Percentiles rank a stretch among this genome's conserved stretches.
Conservation (phyloP, 495 filamentous ascomycete species). For the Podospora pseudocomata region DNA sequence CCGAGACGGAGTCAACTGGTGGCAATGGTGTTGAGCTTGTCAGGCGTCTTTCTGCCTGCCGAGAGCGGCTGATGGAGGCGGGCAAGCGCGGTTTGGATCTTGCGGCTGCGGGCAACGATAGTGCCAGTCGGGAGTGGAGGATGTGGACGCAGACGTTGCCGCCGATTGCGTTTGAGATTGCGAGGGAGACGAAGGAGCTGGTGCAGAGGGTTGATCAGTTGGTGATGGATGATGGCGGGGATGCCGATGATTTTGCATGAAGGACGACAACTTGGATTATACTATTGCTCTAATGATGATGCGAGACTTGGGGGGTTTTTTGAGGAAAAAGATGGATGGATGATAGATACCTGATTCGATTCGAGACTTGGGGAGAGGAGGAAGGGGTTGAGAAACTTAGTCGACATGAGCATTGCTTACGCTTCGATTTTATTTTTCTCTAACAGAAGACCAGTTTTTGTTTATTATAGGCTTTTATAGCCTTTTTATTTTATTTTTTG, state of each 20-base stretch:
- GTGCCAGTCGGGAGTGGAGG: conserved; percentile 51
- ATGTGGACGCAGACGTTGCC: conserved; percentile 69
- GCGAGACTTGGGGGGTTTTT: background rate
- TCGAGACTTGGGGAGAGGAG: background rate
- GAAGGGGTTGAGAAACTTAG: background rate
- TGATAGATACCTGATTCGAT: conserved; percentile 2
- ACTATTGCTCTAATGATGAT: background rate
- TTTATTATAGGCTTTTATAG: background rate
- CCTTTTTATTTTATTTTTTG: background rate
- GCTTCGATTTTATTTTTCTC: background rate
- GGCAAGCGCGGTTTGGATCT: conserved; percentile 60
- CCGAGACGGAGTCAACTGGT: conserved; percentile 56
- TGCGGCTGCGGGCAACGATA: conserved; percentile 41
- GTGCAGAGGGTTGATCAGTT: conserved; percentile 46
- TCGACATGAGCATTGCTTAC: conserved; percentile 3
- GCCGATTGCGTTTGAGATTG: conserved; percentile 84
- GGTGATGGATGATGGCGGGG: conserved; percentile 35
- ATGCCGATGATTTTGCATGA: conserved; percentile 46
- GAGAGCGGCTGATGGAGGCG: conserved; percentile 62
- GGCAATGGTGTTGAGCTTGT: conserved; percentile 61
- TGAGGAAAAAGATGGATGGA: background rate
- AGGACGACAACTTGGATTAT: background rate
- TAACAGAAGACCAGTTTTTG: conserved; percentile 1
- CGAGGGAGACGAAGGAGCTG: conserved; percentile 75
- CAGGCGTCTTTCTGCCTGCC: conserved; percentile 58